Conservation (phyloP, 805 yeast genomes). For the Ogataea pini region DNA sequence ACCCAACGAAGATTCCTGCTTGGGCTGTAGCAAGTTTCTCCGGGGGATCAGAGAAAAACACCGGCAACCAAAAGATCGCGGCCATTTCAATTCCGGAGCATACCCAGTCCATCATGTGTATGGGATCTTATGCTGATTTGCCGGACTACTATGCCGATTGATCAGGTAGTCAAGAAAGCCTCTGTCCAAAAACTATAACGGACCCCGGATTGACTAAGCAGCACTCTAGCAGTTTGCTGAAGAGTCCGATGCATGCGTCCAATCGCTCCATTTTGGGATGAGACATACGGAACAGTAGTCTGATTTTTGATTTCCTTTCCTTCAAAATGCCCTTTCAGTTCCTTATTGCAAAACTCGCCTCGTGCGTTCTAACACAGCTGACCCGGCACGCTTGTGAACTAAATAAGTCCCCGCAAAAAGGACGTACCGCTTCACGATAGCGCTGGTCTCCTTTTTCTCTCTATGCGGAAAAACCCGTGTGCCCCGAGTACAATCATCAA, state of each 20-base stretch:
- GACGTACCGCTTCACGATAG: background rate
- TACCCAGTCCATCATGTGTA: background rate
- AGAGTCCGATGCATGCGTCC: conserved; percentile 12
- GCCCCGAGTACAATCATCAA: background rate
- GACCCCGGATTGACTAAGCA: background rate
- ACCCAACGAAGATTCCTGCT: background rate
- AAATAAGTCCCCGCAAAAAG: background rate
- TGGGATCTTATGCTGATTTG: background rate
- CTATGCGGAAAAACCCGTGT: background rate
- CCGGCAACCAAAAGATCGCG: background rate
- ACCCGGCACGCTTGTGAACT: background rate
- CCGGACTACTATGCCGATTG: background rate
- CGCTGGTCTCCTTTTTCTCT: background rate
- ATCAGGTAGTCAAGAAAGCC: background rate
- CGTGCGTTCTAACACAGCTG: background rate
- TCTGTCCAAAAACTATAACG: background rate
- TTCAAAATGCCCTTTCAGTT: too few species aligned
- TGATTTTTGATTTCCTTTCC: conserved; percentile 8
- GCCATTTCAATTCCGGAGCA: background rate
- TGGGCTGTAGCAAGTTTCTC: background rate
- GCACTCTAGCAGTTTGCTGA: background rate
- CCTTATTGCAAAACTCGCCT: background rate
- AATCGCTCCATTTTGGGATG: conserved; percentile 17
- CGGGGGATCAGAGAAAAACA: background rate
- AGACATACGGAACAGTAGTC: conserved; percentile 9